Evolutionary conservation across 257 asterid species (phyloP), one percentile per base, ranked within the genome.

Genomic region (Petunia secreta): DNA sequence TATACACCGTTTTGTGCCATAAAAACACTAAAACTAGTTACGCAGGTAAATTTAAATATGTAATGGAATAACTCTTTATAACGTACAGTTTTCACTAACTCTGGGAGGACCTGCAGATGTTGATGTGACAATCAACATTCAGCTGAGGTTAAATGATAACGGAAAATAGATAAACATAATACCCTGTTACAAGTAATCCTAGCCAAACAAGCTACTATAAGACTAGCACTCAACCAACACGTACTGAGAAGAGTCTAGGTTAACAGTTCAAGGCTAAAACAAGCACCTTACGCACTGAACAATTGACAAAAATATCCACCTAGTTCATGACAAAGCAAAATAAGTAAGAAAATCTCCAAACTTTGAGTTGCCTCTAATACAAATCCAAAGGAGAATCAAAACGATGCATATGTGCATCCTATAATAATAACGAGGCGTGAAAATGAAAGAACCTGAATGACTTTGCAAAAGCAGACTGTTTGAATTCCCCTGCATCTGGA

Each of bases 401-500:
- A 71, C 50, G 76, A 52, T 79, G 50, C 65, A 50, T 46, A 69
- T 64, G 75, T 64, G 82, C 63, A 50, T 63, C 8, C 62, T 15
- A 36, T 63, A 63, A 48, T 40, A 78, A 36, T 50, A 36, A 41
- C 16, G 59, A 64, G 64, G 48, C 6, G 46, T 69, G 34, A 65
- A 73, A 37, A 59, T 8, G 82, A 73, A 16, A 38, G 55, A 78
- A 89, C 94, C 93, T 75, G 88, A 79, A 80, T 80, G 82, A 52
- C 80, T 86, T 69, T 78, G 86, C 85, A 83, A 80, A 79, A 82
- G 80, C 83, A 80, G 79, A 86, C 79, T 66, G 78, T 76, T 85
- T 37, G 86, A 77, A 69, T 77, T 85, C 69, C 81, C 87, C 80
- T 82, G 77, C 69, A 85, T 81, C 81, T 69, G 88, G 83, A 87